Evolutionary conservation across 1,139 yeast genomes (phyloP).

Genomic region (Suhomyces wounanorum): DNA sequence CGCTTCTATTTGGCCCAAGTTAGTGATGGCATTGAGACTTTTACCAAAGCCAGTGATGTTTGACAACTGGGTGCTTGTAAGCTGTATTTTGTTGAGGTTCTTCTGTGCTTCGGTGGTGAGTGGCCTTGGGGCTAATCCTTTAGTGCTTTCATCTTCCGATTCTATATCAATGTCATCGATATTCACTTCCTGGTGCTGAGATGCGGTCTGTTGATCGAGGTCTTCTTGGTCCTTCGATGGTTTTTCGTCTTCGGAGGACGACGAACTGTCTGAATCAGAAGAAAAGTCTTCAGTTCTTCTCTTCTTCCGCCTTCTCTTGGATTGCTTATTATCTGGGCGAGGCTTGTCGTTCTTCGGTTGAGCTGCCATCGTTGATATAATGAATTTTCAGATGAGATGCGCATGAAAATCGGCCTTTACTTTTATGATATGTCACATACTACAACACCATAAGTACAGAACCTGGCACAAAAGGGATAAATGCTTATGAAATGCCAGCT

Average conservation of each 20-base stretch:
- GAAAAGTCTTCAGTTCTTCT: slow-evolving; percentile 72
- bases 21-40: slow-evolving; percentile 18
- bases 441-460: neutral
- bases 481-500: no score
- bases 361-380: slow-evolving; percentile 14
- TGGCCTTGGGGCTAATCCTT: slow-evolving; percentile 18
- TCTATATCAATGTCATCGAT: slow-evolving; percentile 38
- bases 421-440: no score
- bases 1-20: slow-evolving; percentile 26
- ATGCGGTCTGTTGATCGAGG: slow-evolving; percentile 5
- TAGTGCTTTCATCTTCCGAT: slow-evolving; percentile 41
- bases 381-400: slow-evolving; percentile 7
- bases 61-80: slow-evolving; percentile 28
- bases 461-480: no score
- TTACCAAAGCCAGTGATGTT: slow-evolving; percentile 21
- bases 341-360: slow-evolving; percentile 16
- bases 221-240: neutral
- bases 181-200: slow-evolving; percentile 21
- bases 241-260: slow-evolving; percentile 34
- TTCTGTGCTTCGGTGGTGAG: slow-evolving; percentile 26
- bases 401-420: neutral
- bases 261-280: slow-evolving; percentile 48
- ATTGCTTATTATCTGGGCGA: slow-evolving; percentile 15
- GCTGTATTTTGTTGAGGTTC: slow-evolving; percentile 28
- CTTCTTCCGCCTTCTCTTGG: slow-evolving; percentile 63